Evolutionary conservation across 2,329 filamentous ascomycete species (phyloP), one percentile per base, ranked within the genome.

Genomic region (Trichoderma brevicompactum): DNA sequence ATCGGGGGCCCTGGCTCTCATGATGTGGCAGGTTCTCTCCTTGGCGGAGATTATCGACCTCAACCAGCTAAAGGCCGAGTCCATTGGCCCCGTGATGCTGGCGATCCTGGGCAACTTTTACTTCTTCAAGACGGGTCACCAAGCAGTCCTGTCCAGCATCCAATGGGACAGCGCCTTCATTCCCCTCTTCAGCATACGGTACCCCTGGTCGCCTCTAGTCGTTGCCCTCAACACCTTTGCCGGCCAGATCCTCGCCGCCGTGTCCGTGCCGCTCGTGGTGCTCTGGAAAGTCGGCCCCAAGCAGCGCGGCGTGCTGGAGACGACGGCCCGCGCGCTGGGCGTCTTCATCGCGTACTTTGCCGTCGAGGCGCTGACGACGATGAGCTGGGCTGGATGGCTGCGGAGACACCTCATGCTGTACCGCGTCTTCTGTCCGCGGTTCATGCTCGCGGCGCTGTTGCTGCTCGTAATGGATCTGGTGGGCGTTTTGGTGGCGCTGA

Each of bases 161-260:
- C 95, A 99, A 74, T 99, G 95, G 95, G 95, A 99, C 79, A 87
- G 87, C 19, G 94, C 93, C 3, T 99, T 99, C 79, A 92, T 99
- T 70, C 91, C 94, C 0, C 84, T 98, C 7, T 87, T 89, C 66
- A 87, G 86, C 6, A 87, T 99, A 69, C 86, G 87, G 65, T 97
- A 99, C 78, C 95, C 95, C 0, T 97, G 92, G 91, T 91, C 88
- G 0, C 94, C 94, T 0, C 74, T 98, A 2, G 82, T 95, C 28
- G 87, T 99, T 41, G 80, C 87, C 1, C 83, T 96, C 67, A 99
- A 98, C 80, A 93, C 91, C 0, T 97, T 95, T 71, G 94, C 90
- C 8, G 90, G 92, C 0, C 94, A 96, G 75, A 92, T 98, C 66
- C 81, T 98, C 1, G 91, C 92, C 44, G 90, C 89, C 2, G 81